phyloP scores from a whole-genome alignment of 2,329 filamentous ascomycete species.

The Corinectria fuckeliana region DNA sequence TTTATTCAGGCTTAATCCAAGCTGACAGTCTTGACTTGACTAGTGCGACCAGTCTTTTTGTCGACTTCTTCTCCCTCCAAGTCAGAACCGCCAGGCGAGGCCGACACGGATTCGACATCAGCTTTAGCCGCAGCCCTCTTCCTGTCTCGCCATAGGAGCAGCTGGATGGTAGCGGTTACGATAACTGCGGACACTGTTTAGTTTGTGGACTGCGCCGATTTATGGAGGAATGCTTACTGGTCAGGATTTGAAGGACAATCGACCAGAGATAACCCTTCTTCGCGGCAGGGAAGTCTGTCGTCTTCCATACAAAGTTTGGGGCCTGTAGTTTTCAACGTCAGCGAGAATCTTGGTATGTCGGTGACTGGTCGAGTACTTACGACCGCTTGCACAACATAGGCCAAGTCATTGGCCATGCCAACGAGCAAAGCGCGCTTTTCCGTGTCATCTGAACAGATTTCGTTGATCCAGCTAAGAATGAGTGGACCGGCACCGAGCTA shows the following conservation, averaged over 20 bases:
- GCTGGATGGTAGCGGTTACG: background rate
- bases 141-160: background rate
- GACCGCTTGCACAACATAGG: constrained; percentile 29
- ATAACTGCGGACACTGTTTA: background rate
- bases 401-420: constrained; percentile 17
- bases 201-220: background rate
- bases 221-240: constrained; percentile 6
- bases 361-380: background rate
- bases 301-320: constrained; percentile 30
- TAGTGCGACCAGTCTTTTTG: background rate
- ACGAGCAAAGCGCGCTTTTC: constrained; percentile 31
- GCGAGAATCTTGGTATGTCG: background rate
- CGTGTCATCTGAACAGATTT: constrained; percentile 29
- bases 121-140: background rate
- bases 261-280: constrained; percentile 22
- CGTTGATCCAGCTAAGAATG: constrained; percentile 34
- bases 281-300: constrained; percentile 24
- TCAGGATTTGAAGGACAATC: constrained; percentile 16
- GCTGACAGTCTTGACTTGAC: background rate
- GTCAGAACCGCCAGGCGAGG: background rate
- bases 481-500: constrained; percentile 29
- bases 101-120: background rate
- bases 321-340: background rate
- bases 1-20: background rate
- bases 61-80: background rate